Evolutionary conservation across 1,284 basidiomycete species (phyloP).

Genomic region (Cryptococcus deneoformans): DNA sequence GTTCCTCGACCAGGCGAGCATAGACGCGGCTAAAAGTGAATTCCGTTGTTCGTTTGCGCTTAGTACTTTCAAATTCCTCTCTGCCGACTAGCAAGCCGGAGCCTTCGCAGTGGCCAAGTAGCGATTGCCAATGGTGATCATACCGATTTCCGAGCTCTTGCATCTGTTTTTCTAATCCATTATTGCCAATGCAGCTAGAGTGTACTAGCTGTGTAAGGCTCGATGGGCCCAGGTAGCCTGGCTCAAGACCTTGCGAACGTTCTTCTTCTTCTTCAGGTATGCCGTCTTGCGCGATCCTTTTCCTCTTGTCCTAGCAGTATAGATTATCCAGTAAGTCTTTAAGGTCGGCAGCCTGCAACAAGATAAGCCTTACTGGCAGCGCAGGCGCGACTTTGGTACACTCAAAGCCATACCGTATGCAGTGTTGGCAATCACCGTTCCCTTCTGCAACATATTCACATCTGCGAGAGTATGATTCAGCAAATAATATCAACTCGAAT

Average conservation of each 20-base stretch:
- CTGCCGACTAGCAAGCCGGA: slow-evolving; percentile 1
- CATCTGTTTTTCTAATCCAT: not conserved
- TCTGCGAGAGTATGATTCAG: not conserved
- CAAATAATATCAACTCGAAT: not conserved
- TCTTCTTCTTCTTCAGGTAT: not conserved
- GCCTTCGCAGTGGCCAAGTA: not conserved
- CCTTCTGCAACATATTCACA: not conserved
- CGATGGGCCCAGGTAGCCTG: slow-evolving; percentile 4
- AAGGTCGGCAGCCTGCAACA: not conserved
- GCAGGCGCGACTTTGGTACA: slow-evolving; percentile 5
- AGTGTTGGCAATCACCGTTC: slow-evolving; percentile 1
- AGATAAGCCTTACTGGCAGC: not conserved
- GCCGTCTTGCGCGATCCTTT: not conserved
- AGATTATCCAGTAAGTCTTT: not conserved
- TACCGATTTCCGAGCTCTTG: slow-evolving; percentile 1
- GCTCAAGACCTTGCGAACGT: slow-evolving; percentile 7
- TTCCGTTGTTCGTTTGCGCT: too few species aligned
- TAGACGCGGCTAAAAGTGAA: not conserved
- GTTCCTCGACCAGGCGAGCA: slow-evolving; percentile 4
- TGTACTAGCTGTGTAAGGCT: slow-evolving; percentile 7
- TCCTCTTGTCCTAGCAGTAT: slow-evolving; percentile 1
- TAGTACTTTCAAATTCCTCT: not conserved
- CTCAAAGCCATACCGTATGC: slow-evolving; percentile 4
- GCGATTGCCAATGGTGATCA: slow-evolving; percentile 4
- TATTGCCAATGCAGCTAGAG: not conserved